A percentile compares a stretch with the other conserved stretches of the same genome.
Conservation (phyloP, 345 rosid genomes). For the Orychophragmus violaceus region DNA sequence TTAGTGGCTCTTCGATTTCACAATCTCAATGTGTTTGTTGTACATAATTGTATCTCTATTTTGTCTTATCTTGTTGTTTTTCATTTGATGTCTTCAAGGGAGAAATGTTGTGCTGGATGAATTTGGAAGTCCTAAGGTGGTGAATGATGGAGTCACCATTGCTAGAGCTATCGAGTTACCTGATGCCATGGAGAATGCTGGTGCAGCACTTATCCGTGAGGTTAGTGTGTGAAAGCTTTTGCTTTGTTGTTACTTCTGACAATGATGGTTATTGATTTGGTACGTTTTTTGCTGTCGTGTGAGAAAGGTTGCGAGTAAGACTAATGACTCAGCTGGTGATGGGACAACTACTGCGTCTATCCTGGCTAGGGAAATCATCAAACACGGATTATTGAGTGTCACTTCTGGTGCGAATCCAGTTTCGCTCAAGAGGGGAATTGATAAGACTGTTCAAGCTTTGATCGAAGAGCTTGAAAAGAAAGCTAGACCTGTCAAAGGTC, state of each 20-base stretch:
- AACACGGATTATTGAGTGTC: conserved; percentile 77
- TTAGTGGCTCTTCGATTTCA: neutral
- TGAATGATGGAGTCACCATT: conserved; percentile 97
- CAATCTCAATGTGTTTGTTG: neutral
- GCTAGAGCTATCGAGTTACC: conserved; percentile 92
- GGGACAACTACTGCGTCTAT: conserved; percentile 96
- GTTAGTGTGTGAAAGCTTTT: conserved; percentile 27
- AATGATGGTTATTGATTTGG: neutral
- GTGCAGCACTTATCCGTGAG: conserved; percentile 98
- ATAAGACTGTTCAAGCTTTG: conserved; percentile 73
- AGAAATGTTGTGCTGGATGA: conserved; percentile 96
- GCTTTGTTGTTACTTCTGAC: neutral
- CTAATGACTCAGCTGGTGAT: conserved; percentile 98
- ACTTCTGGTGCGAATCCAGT: conserved; percentile 98
- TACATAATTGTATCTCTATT: neutral
- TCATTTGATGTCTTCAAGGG: conserved; percentile 37
- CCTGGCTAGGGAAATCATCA: conserved; percentile 90
- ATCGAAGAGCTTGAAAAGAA: conserved; percentile 79
- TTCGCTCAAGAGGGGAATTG: conserved; percentile 81
- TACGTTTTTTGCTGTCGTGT: neutral
- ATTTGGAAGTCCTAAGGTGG: conserved; percentile 92
- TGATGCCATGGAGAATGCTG: conserved; percentile 97
- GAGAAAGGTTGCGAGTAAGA: conserved; percentile 87
- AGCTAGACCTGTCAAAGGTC: conserved; percentile 80
- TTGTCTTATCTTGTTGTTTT: neutral